Evolutionary conservation across 2,329 filamentous ascomycete species (phyloP).

Genomic region (Calonectria fujianensis): DNA sequence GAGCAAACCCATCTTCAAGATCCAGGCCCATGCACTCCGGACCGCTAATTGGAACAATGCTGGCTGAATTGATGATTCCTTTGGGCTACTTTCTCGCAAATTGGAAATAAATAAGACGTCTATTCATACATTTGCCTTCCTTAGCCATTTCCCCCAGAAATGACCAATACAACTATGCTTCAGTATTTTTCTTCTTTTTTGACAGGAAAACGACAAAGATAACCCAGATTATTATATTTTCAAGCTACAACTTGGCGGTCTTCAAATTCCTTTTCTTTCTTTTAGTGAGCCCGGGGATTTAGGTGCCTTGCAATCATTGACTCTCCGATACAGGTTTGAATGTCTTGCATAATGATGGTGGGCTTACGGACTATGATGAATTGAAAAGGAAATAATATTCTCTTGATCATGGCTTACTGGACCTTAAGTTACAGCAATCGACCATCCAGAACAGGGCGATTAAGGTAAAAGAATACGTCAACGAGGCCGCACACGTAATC

Average conservation of each 20-base stretch:
- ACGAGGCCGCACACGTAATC: not conserved
- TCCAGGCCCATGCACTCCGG: not conserved
- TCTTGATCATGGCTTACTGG: not conserved
- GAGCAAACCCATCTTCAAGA: conserved; percentile 1
- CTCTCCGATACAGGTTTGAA: not conserved
- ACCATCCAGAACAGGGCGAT: not conserved
- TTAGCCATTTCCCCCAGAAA: no score
- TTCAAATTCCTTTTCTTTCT: not conserved
- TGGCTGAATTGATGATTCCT: not conserved
- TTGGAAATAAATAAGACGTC: no score
- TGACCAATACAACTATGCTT: no score
- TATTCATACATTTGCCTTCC: no score
- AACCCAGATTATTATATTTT: not conserved
- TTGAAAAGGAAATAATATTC: not conserved
- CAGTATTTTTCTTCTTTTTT: no score
- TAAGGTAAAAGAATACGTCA: not conserved
- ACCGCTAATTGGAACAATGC: not conserved
- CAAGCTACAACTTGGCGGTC: not conserved
- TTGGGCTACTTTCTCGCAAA: not conserved
- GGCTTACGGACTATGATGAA: not conserved
- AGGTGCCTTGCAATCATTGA: no score
- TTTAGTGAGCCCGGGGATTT: no score
- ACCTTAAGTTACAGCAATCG: not conserved
- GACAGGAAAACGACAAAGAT: no score
- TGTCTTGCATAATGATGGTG: not conserved